Conservation (phyloP, 345 rosid species). For the Combretum micranthum region DNA sequence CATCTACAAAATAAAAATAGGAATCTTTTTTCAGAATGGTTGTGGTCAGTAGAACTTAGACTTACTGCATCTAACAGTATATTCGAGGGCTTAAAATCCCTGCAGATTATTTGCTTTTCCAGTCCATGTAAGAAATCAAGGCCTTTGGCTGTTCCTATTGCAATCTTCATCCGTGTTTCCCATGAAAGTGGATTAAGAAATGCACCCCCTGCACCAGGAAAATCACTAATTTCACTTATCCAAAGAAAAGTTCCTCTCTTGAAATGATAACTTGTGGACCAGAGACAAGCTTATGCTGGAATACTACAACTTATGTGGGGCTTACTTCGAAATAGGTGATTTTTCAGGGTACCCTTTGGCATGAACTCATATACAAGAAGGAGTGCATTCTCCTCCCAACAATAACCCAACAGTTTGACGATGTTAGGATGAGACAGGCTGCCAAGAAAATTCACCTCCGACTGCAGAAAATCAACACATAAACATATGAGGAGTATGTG, state of each 20-base stretch:
- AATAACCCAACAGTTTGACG: constrained; percentile 22
- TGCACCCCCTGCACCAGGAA: constrained; percentile 6
- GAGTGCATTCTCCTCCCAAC: constrained; percentile 8
- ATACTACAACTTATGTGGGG: background rate
- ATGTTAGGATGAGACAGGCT: constrained; percentile 17
- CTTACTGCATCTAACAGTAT: constrained; percentile 16
- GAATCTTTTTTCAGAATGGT: too few relatives aligned
- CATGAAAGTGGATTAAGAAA: constrained; percentile 4
- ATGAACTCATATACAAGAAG: constrained; percentile 23
- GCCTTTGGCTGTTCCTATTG: constrained; percentile 19
- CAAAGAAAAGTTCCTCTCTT: background rate
- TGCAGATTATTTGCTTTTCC: constrained; percentile 13
- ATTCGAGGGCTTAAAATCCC: constrained; percentile 20
- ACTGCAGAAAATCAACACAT: constrained; percentile 7
- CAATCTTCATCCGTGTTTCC: constrained; percentile 11
- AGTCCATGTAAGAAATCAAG: constrained; percentile 12
- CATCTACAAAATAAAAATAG: too few relatives aligned
- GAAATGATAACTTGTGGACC: too few relatives aligned
- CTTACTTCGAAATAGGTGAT: constrained; percentile 22
- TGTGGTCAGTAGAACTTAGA: background rate
- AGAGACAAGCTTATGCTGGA: background rate
- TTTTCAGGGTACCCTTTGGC: constrained; percentile 17
- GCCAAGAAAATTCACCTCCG: constrained; percentile 14
- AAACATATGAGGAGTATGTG: background rate
- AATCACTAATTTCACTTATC: background rate